phyloP scores from a whole-genome alignment of 768 basidiomycete species.

The Suillus hirtellus region DNA sequence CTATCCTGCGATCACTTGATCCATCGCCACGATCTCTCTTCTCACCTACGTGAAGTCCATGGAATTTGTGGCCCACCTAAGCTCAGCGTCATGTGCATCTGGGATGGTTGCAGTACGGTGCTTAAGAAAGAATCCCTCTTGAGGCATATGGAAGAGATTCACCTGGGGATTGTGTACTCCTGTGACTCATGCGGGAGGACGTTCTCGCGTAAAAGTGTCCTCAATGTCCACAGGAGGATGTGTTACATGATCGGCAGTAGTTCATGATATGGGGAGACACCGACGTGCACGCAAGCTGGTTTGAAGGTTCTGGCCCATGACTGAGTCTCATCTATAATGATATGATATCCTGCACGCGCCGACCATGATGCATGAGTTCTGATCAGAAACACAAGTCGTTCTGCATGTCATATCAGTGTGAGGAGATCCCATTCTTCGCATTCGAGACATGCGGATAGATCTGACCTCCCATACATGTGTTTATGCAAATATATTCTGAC shows the following conservation, averaged over 20 bases:
- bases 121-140: not conserved
- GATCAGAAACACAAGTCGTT: no score
- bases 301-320: not conserved
- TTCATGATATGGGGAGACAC: not conserved
- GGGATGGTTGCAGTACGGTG: not conserved
- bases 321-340: no score
- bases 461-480: no score
- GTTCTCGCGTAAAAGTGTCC: slow-evolving; percentile 17
- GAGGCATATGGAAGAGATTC: slow-evolving; percentile 27
- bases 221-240: slow-evolving; percentile 18
- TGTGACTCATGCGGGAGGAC: slow-evolving; percentile 19
- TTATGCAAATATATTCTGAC: no score
- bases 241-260: slow-evolving; percentile 5
- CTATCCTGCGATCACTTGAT: not conserved
- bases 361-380: no score
- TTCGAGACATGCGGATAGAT: no score
- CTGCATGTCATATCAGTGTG: no score
- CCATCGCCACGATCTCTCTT: not conserved
- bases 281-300: not conserved
- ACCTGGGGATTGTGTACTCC: slow-evolving; percentile 22
- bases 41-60: not conserved
- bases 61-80: not conserved
- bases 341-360: no score
- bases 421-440: no score
- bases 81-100: not conserved